phyloP scores from a whole-genome alignment of 371 early-diverging fungal genomes.

The Mortierella sp. region DNA sequence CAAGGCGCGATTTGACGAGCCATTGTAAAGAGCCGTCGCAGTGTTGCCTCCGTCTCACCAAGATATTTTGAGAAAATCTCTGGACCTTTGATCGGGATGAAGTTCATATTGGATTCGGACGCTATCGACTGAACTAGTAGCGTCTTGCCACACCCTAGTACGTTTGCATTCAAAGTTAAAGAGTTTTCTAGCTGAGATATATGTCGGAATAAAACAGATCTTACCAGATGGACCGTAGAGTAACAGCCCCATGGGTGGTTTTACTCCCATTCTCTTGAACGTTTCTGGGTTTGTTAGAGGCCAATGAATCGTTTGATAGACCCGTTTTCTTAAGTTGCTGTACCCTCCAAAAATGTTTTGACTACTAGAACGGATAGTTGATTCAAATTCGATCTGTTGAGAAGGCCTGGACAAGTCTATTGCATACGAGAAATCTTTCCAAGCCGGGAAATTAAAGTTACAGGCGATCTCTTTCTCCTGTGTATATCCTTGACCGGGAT shows the following conservation, averaged over 20 bases:
- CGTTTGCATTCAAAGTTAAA: neutral
- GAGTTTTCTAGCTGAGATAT: neutral
- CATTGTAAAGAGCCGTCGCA: conserved; percentile 86
- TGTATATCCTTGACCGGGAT: neutral
- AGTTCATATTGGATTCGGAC: conserved; percentile 77
- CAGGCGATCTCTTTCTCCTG: neutral
- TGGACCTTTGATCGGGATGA: conserved; percentile 83
- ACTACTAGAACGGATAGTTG: conserved; percentile 54
- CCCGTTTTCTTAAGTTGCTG: conserved; percentile 68
- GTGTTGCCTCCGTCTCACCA: conserved; percentile 90
- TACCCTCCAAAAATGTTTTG: conserved; percentile 74
- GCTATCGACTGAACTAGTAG: conserved; percentile 82
- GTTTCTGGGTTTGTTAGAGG: conserved; percentile 75
- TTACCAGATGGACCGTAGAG: conserved; percentile 90
- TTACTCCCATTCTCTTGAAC: conserved; percentile 76
- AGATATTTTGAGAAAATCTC: conserved; percentile 89
- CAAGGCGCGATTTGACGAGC: conserved; percentile 89
- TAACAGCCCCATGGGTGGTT: conserved; percentile 83
- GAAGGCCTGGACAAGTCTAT: conserved; percentile 61
- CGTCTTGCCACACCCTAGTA: conserved; percentile 89
- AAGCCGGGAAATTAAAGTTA: conserved; percentile 7
- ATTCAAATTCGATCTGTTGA: conserved; percentile 65
- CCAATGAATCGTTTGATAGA: conserved; percentile 78
- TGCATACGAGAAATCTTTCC: conserved; percentile 65
- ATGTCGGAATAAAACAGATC: neutral